phyloP scores from a whole-genome alignment of 495 filamentous ascomycete genomes.

The Massariosphaeria phaeospora region DNA sequence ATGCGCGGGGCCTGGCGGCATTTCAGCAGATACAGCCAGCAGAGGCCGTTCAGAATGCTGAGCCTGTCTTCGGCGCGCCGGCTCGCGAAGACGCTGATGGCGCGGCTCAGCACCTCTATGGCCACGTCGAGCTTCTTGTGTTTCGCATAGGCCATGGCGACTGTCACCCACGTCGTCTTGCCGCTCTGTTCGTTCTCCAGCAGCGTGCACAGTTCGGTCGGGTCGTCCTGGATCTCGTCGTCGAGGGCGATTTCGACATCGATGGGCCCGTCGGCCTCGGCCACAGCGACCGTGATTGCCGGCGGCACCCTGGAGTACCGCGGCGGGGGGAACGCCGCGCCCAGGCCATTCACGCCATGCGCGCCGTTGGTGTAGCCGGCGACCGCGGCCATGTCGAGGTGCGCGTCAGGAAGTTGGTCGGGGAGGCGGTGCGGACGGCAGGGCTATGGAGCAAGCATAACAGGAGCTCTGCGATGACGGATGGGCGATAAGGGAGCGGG shows the following conservation, averaged over 20 bases:
- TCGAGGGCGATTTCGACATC: constrained; percentile 90
- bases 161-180: constrained; percentile 89
- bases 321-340: constrained; percentile 35
- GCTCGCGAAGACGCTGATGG: constrained; percentile 65
- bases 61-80: constrained; percentile 77
- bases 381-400: constrained; percentile 47
- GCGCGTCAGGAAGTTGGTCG: constrained; percentile 1
- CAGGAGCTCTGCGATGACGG: not conserved
- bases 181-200: constrained; percentile 87
- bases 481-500: not conserved
- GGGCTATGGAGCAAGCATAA: not conserved
- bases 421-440: not conserved
- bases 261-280: constrained; percentile 63
- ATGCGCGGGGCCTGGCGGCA: constrained; percentile 80
- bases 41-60: constrained; percentile 73
- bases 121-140: constrained; percentile 88
- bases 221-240: constrained; percentile 84
- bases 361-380: constrained; percentile 49
- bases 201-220: constrained; percentile 88
- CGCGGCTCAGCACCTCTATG: constrained; percentile 86
- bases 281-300: constrained; percentile 24
- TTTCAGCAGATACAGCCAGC: constrained; percentile 90
- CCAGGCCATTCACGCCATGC: constrained; percentile 55
- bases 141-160: constrained; percentile 95
- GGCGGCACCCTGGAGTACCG: constrained; percentile 59